Evolutionary conservation across 257 asterid species (phyloP), one percentile per base, ranked within the genome.

Genomic region (Fraxinus cuspidata): DNA sequence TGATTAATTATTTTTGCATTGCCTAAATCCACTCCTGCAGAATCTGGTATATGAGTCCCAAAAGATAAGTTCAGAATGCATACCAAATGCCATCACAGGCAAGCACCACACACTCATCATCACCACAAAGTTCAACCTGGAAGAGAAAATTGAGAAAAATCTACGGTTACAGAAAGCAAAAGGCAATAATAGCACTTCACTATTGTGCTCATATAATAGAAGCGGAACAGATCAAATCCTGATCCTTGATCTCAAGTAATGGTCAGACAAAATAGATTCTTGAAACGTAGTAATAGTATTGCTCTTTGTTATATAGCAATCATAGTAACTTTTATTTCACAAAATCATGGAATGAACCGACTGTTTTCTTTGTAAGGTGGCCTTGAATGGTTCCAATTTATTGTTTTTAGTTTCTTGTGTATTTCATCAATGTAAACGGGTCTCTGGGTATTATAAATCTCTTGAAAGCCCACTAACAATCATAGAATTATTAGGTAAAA

Each of bases 71-170:
- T 13, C 25, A 53, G 64, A 53, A 19, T 53, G 25, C 64, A 53
- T 53, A 87, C 89, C 90, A 87, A 76, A 87, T 87, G 51, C 90
- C 90, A 72, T 87, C 90, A 81, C 90, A 87, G 73, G 90, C 90
- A 74, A 87, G 77, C 72, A 87, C 85, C 70, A 87, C 76, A 72
- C 85, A 87, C 72, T 87, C 89, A 81, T 85, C 90, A 21, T 81
- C 83, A 49, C 77, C 76, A 53, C 28, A 75, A 37, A 87, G 89
- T 80, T 87, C 90, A 73, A 83, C 84, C 90, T 87, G 60, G 70
- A 19, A 19, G 64, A n/a, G 25, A 53, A 53, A 53, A 53, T 53
- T 53, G 64, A 53, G 25, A 53, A 53, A 53, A 53, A 19, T 44
- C 19, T 19, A 7, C 23, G 19, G 64, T 53, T 19, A 6, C 64